These are phyloP conservation scores for Wickerhamiella vanderwaltii DNA, from an alignment of 805 yeast species.

Conservation along the genomic window DNA sequence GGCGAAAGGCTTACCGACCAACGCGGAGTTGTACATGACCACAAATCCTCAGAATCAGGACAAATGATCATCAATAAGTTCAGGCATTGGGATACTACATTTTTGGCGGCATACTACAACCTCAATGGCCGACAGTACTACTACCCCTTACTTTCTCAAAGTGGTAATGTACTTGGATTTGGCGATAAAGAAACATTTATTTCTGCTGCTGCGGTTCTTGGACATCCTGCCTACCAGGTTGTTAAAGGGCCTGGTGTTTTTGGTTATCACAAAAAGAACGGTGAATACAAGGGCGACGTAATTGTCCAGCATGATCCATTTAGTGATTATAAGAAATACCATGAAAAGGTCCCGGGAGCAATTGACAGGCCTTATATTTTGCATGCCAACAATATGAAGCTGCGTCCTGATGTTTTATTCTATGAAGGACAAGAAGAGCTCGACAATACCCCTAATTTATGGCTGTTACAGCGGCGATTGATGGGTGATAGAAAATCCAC, in stretches of 20 bases:
- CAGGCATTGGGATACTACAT: slow-evolving; percentile 43
- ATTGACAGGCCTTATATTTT: slow-evolving; percentile 11
- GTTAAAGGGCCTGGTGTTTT: slow-evolving; percentile 29
- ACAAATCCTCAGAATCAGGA: slow-evolving; percentile 55
- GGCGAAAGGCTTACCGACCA: slow-evolving; percentile 26
- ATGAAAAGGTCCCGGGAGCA: slow-evolving; percentile 8
- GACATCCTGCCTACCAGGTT: slow-evolving; percentile 46
- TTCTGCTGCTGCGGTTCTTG: slow-evolving; percentile 55
- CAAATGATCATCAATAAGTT: slow-evolving; percentile 48
- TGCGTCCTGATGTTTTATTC: slow-evolving; percentile 17
- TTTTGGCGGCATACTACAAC: slow-evolving; percentile 54
- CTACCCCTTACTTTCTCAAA: slow-evolving; percentile 45
- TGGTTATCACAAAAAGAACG: slow-evolving; percentile 23
- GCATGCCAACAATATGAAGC: slow-evolving; percentile 21
- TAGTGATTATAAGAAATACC: slow-evolving; percentile 35
- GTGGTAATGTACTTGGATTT: slow-evolving; percentile 48
- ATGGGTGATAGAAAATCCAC: slow-evolving; percentile 15
- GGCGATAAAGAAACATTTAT: slow-evolving; percentile 72
- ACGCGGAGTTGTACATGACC: slow-evolving; percentile 51
- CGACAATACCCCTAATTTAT: slow-evolving; percentile 3
- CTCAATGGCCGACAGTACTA: slow-evolving; percentile 48
- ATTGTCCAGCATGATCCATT: slow-evolving; percentile 68
- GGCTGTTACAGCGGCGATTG: slow-evolving; percentile 13
- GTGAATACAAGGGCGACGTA: slow-evolving; percentile 16
- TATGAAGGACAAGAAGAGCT: neutral